Evolutionary conservation across 2,329 filamentous ascomycete genomes (phyloP).

Genomic region (Zymoseptoria pseudotritici): DNA sequence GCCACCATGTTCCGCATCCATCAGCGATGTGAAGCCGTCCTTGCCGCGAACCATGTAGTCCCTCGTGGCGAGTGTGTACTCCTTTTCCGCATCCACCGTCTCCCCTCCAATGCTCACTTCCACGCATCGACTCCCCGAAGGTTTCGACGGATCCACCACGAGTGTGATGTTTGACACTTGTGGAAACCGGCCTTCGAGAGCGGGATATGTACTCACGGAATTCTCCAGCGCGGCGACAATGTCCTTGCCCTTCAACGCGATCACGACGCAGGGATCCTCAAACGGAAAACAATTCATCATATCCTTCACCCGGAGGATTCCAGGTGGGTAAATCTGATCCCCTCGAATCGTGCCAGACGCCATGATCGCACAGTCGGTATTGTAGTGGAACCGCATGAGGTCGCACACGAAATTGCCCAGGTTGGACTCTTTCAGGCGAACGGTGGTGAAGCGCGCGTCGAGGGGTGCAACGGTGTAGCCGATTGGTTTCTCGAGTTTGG

Average conservation of each 20-base stretch:
- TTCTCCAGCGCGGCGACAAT: conserved; percentile 80
- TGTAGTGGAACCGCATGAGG: conserved; percentile 77
- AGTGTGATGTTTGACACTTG: conserved; percentile 81
- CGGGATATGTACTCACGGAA: conserved; percentile 69
- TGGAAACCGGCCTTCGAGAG: conserved; percentile 73
- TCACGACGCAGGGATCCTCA: conserved; percentile 77
- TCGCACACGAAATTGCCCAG: conserved; percentile 88
- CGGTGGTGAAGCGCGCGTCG: conserved; percentile 79
- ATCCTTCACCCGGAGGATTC: conserved; percentile 61
- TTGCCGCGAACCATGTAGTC: conserved; percentile 78
- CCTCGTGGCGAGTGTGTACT: conserved; percentile 69
- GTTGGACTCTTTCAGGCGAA: conserved; percentile 71
- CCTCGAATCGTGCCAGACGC: conserved; percentile 78
- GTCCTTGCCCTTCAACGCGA: conserved; percentile 63
- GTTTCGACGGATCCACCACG: conserved; percentile 58
- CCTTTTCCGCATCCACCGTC: conserved; percentile 53
- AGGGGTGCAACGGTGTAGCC: conserved; percentile 77
- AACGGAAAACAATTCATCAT: conserved; percentile 61
- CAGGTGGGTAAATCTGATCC: conserved; percentile 80
- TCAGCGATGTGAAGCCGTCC: conserved; percentile 70
- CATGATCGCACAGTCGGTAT: conserved; percentile 76
- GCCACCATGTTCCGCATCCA: conserved; percentile 65
- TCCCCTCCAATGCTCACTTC: conserved; percentile 54
- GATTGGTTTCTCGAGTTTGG: conserved; percentile 72
- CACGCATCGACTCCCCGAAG: conserved; percentile 55